Conservation (phyloP, 306 rosid species). For the Cyclanthera cordifolia region DNA sequence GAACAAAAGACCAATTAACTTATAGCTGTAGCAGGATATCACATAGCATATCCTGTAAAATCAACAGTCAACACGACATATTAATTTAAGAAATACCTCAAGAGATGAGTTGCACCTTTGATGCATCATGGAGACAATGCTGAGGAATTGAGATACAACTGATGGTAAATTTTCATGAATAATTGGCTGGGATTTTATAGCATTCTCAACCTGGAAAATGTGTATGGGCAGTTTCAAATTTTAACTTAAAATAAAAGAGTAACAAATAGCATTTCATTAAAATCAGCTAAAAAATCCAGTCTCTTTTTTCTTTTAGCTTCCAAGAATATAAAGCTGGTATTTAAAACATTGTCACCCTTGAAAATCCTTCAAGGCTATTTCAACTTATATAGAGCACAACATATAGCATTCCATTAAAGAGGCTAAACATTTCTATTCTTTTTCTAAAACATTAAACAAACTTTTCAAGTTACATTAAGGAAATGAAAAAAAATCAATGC, state of each 20-base stretch:
- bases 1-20: not conserved
- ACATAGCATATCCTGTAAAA: not conserved
- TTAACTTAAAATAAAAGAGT: not conserved
- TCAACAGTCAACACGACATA: not conserved
- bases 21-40: not conserved
- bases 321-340: constrained; percentile 47
- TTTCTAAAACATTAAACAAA: not conserved
- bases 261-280: not conserved
- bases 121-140: constrained; percentile 67
- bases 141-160: constrained; percentile 59
- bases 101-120: constrained; percentile 70
- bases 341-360: constrained; percentile 65
- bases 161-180: constrained; percentile 43
- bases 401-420: not conserved
- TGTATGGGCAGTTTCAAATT: not conserved
- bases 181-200: constrained; percentile 57
- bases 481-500: too few relatives aligned
- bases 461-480: too few relatives aligned
- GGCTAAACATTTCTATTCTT: not conserved
- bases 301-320: constrained; percentile 10
- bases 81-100: constrained; percentile 49
- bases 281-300: not conserved
- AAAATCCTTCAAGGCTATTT: constrained; percentile 7
- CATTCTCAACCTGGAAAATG: constrained; percentile 61
- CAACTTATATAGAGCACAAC: not conserved